A percentile compares a stretch with the other conserved stretches of the same genome.
Evolutionary conservation across 2,329 filamentous ascomycete genomes (phyloP).

Genomic region (Fusarium concolor): DNA sequence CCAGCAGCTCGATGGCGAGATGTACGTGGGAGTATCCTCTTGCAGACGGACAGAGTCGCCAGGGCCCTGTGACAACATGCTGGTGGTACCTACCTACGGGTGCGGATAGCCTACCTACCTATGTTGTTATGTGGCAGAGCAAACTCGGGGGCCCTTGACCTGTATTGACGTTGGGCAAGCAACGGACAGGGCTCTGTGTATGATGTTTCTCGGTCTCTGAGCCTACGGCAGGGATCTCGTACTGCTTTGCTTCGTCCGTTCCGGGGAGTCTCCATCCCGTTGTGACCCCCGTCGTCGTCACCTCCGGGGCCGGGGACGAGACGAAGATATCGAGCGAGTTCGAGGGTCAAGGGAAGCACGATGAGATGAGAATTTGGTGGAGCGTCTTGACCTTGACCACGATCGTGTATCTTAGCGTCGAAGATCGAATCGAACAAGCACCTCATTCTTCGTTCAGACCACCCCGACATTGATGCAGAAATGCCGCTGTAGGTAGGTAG

Average conservation of each 20-base stretch:
- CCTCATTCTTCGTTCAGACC: constrained; percentile 20
- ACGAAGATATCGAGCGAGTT: constrained; percentile 11
- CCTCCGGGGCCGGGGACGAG: constrained; percentile 35
- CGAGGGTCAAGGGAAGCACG: constrained; percentile 10
- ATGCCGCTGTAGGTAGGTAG: constrained; percentile 38
- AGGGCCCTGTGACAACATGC: constrained; percentile 29
- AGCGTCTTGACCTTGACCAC: constrained; percentile 23
- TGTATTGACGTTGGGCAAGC: constrained; percentile 43
- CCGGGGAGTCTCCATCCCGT: constrained; percentile 39
- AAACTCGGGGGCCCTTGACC: constrained; percentile 30
- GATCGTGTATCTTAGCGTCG: constrained; percentile 14
- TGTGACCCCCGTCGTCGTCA: constrained; percentile 39
- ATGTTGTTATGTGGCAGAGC: constrained; percentile 33
- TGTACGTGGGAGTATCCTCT: constrained; percentile 32
- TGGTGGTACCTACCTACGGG: constrained; percentile 34
- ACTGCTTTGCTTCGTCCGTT: constrained; percentile 35
- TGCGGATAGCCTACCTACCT: constrained; percentile 18
- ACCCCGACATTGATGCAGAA: constrained; percentile 28
- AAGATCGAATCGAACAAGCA: constrained; percentile 17
- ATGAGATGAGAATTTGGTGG: constrained; percentile 8
- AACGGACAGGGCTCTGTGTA: constrained; percentile 43
- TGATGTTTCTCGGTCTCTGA: constrained; percentile 39
- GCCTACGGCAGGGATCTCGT: constrained; percentile 36
- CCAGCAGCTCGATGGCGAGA: constrained; percentile 40
- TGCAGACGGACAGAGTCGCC: constrained; percentile 6